Evolutionary conservation across 1,284 basidiomycete genomes (phyloP).

Genomic region (Wallemia ichthyophaga): DNA sequence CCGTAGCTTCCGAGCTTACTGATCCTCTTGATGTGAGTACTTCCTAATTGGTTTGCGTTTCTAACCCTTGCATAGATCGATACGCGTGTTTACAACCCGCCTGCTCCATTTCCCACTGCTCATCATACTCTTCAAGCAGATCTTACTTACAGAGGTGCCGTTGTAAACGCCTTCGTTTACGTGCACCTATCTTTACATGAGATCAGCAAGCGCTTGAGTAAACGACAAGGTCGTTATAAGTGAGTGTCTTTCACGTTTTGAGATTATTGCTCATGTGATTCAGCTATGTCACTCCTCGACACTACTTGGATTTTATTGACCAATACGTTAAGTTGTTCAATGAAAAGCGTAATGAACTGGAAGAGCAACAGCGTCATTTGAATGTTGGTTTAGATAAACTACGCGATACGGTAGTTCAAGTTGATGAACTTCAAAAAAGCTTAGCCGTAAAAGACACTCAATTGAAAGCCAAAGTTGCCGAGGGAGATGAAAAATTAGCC

Average conservation of each 20-base stretch:
- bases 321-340: slow-evolving; percentile 89
- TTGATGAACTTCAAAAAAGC: slow-evolving; percentile 82
- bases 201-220: slow-evolving; percentile 63
- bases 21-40: slow-evolving; percentile 34
- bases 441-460: slow-evolving; percentile 80
- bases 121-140: slow-evolving; percentile 54
- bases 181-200: slow-evolving; percentile 73
- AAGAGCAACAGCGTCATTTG: slow-evolving; percentile 94
- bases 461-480: slow-evolving; percentile 65
- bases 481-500: slow-evolving; percentile 89
- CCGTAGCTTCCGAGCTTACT: slow-evolving; percentile 86
- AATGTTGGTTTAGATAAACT: slow-evolving; percentile 96
- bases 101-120: slow-evolving; percentile 52
- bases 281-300: slow-evolving; percentile 72
- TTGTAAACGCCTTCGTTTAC: slow-evolving; percentile 76
- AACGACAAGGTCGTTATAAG: slow-evolving; percentile 71
- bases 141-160: slow-evolving; percentile 52
- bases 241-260: not conserved
- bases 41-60: not conserved
- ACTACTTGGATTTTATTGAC: slow-evolving; percentile 95
- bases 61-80: slow-evolving; percentile 24
- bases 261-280: too few species aligned
- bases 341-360: slow-evolving; percentile 92
- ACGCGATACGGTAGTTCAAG: slow-evolving; percentile 75
- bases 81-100: slow-evolving; percentile 41